Conservation (phyloP, 805 yeast species). For the Yueomyces sinensis region DNA sequence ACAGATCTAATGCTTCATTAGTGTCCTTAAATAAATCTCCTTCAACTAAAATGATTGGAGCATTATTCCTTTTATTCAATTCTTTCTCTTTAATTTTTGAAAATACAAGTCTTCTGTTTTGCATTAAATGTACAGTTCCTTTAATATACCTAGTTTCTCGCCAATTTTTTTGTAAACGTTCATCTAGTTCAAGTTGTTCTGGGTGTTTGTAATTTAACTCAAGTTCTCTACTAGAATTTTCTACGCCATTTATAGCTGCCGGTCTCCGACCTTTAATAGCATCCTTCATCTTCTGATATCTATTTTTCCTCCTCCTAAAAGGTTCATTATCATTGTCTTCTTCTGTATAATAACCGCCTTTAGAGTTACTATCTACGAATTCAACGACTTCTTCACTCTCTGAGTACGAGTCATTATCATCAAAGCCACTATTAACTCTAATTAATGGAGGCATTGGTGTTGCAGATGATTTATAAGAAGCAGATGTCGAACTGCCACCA, state of each 20-base stretch:
- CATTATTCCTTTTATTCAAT: conserved; percentile 7
- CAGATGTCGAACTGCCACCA: neutral
- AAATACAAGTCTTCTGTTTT: conserved; percentile 12
- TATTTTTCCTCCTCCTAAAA: neutral
- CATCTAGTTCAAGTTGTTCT: conserved; percentile 8
- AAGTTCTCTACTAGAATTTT: neutral
- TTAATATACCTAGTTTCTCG: conserved; percentile 13
- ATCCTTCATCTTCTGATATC: too few relatives aligned
- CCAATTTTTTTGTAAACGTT: conserved; percentile 15
- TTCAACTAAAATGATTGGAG: conserved; percentile 7
- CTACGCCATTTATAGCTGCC: neutral
- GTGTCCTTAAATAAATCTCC: conserved; percentile 9
- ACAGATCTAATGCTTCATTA: conserved; percentile 8
- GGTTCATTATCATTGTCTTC: neutral
- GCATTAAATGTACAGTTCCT: conserved; percentile 15
- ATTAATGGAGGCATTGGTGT: neutral
- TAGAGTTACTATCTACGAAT: too few relatives aligned
- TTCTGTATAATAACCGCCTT: neutral
- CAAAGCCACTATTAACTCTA: neutral
- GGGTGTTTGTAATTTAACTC: neutral
- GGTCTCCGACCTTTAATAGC: neutral
- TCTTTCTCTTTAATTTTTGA: conserved; percentile 7
- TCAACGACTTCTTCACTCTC: too few relatives aligned
- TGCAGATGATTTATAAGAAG: neutral
- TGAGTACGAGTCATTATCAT: neutral